Evolutionary conservation across 2,329 filamentous ascomycete genomes (phyloP), one percentile per base, ranked within the genome.

Genomic region (Calonectria ilicicola): DNA sequence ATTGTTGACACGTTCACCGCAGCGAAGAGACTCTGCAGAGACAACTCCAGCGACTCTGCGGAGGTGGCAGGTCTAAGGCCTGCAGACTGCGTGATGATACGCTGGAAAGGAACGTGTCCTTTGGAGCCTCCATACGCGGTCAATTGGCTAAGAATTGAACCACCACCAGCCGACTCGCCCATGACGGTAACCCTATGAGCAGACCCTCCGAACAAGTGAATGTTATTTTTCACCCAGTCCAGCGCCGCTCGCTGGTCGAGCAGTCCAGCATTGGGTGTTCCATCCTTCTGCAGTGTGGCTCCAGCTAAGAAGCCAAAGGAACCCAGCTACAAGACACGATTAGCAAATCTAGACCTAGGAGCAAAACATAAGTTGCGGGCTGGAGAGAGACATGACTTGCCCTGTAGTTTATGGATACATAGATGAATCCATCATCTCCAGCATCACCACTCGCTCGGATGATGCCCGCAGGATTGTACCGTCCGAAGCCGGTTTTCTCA

Each of bases 101-200:
- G 44, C 44, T 47, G 44, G 44, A 47, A 47, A 23, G 44, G 44
- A 47, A 23, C 21, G 12, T 5, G 9, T 26, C 44, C 44, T 23
- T 23, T 21, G 10, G n/a, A 23, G 14, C 44, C 44, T 12, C 44
- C 44, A 47, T 23, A 47, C 9, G 44, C 44, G n/a, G 44, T 47
- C n/a, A 47, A 14, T 15, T 85, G 84, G 65, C 84, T 82, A 64
- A 84, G 73, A 67, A 86, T 82, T 5, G 82, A 84, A 6, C 82
- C 83, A 10, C 83, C 87, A 15, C 87, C 87, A 3, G 86, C 86
- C 3, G 84, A 87, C 73, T 87, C 84, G 15, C 87, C 87, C 80
- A 85, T 85, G 15, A 86, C 82, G 1, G 85, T 87, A 19, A 89
- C 86, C 2, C 82, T 77, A 1, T 77, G 78, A 21, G 82, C 79